A percentile compares a stretch with the other conserved stretches of the same genome.
These are phyloP conservation scores for Neobulgaria alba DNA, from an alignment of 2,329 filamentous ascomycete genomes.

Conservation along the genomic window DNA sequence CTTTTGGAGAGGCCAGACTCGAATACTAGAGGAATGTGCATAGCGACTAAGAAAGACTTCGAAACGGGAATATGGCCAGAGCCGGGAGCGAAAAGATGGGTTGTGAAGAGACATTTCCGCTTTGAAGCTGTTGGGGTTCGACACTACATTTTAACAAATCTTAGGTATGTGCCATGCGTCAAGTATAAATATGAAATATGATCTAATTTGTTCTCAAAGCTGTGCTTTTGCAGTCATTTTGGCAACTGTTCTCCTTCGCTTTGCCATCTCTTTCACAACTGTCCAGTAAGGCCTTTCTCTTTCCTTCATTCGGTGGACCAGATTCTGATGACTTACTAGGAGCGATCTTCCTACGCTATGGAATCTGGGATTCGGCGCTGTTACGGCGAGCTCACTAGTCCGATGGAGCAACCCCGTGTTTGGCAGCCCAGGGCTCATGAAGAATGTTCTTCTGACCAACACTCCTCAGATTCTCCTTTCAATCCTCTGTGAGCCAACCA, in stretches of 20 bases:
- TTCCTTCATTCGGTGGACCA: not conserved
- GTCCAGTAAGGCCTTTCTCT: constrained; percentile 12
- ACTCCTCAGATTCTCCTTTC: constrained; percentile 28
- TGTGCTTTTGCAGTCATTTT: constrained; percentile 13
- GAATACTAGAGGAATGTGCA: constrained; percentile 13
- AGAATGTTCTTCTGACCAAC: constrained; percentile 26
- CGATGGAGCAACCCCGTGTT: constrained; percentile 12
- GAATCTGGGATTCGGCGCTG: constrained; percentile 12
- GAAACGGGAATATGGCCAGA: constrained; percentile 11
- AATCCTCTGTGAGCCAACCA: constrained; percentile 19
- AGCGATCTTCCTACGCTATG: constrained; percentile 13
- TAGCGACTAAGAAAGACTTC: constrained; percentile 15
- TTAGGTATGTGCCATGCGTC: constrained; percentile 6
- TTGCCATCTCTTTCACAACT: constrained; percentile 12
- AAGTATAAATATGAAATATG: not conserved
- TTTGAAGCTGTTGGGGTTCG: constrained; percentile 12
- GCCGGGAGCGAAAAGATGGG: constrained; percentile 9
- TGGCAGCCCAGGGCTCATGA: constrained; percentile 12
- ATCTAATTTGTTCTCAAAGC: constrained; percentile 4
- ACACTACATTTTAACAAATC: constrained; percentile 9
- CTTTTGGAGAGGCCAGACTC: constrained; percentile 11
- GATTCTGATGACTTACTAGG: constrained; percentile 2
- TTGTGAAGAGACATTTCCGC: constrained; percentile 6
- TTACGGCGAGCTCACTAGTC: constrained; percentile 10
- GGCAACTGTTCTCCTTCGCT: constrained; percentile 6